phyloP scores from a whole-genome alignment of 1,284 basidiomycete genomes.

The Malassezia caprae region DNA sequence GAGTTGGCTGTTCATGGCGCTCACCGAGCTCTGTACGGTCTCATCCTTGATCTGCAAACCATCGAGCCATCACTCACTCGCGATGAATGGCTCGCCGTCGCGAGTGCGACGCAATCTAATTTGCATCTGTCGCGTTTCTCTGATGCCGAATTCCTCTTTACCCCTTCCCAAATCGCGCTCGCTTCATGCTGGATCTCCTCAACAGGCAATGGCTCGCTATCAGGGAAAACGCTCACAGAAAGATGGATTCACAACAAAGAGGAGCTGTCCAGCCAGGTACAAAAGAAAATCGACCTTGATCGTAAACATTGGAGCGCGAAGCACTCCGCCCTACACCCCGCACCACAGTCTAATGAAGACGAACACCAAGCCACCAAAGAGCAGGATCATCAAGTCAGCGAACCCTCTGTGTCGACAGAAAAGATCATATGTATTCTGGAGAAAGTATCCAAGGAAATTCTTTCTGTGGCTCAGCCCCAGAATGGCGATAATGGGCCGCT shows the following conservation, averaged over 20 bases:
- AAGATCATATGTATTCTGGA: neutral
- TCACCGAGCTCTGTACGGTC: conserved; percentile 76
- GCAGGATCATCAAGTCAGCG: neutral
- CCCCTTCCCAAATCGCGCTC: conserved; percentile 87
- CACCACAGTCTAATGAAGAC: neutral
- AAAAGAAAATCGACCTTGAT: neutral
- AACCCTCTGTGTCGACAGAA: neutral
- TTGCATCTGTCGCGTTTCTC: conserved; percentile 62
- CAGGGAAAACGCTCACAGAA: conserved; percentile 53
- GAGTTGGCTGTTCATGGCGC: conserved; percentile 87
- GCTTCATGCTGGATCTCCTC: conserved; percentile 52
- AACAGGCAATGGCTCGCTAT: neutral
- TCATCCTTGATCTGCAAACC: conserved; percentile 82
- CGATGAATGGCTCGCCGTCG: conserved; percentile 21
- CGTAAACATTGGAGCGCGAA: neutral
- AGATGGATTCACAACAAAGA: conserved; percentile 54
- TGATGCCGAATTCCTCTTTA: conserved; percentile 80
- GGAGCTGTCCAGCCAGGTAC: neutral
- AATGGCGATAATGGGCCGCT: conserved; percentile 12
- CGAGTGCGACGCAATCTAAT: conserved; percentile 18
- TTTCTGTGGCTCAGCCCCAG: conserved; percentile 17
- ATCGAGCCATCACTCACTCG: conserved; percentile 26
- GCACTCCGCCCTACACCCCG: neutral
- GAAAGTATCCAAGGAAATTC: conserved; percentile 8
- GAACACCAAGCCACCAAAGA: neutral